A percentile compares a stretch with the other conserved stretches of the same genome.
These are phyloP conservation scores for Pestalotiopsis sp. DNA, from an alignment of 2,329 filamentous ascomycete species.

Conservation along the genomic window DNA sequence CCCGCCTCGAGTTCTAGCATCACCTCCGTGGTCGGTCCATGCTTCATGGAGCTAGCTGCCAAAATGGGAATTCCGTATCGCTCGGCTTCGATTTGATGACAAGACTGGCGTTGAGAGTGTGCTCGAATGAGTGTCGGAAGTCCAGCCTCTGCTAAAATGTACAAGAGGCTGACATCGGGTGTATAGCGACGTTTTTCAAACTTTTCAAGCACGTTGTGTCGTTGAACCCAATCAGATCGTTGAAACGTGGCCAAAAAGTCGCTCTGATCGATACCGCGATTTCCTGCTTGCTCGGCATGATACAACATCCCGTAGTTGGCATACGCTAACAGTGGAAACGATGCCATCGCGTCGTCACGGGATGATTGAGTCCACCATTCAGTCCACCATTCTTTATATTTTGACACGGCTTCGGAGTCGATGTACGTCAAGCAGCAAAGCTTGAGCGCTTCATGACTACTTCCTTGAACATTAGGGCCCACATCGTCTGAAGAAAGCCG, in stretches of 20 bases:
- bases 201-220: slow-evolving; percentile 14
- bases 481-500: slow-evolving; percentile 33
- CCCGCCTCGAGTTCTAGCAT: not conserved
- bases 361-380: not conserved
- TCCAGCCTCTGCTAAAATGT: slow-evolving; percentile 16
- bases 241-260: slow-evolving; percentile 12
- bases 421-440: slow-evolving; percentile 27
- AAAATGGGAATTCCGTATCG: not conserved
- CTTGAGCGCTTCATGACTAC: slow-evolving; percentile 46
- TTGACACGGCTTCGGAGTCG: no score
- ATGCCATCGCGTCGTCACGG: not conserved
- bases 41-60: not conserved
- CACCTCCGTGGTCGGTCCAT: not conserved
- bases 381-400: no score
- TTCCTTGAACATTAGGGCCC: slow-evolving; percentile 28
- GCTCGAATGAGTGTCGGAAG: not conserved
- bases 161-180: slow-evolving; percentile 7
- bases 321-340: slow-evolving; percentile 16
- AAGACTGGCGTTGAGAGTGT: not conserved
- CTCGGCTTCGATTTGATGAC: not conserved
- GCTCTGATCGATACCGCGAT: not conserved
- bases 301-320: slow-evolving; percentile 5
- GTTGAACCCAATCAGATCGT: slow-evolving; percentile 7
- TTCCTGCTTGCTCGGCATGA: slow-evolving; percentile 15
- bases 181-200: slow-evolving; percentile 9